A percentile compares a stretch with the other conserved stretches of the same genome.
These are phyloP conservation scores for Naumovozyma castellii DNA, from an alignment of 805 yeast genomes.

Conservation along the genomic window DNA sequence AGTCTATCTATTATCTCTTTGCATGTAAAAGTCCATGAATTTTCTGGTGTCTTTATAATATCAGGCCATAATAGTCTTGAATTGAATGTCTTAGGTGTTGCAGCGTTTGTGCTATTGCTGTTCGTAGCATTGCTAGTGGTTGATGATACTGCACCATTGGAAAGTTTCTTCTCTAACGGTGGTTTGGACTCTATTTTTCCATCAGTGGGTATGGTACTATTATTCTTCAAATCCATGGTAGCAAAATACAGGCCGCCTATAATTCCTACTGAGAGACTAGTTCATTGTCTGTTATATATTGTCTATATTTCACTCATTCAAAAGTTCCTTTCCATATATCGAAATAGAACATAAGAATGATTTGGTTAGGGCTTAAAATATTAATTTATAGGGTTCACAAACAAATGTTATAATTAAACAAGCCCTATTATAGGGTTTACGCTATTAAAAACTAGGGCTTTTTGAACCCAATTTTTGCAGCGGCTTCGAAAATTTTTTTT, in stretches of 20 bases:
- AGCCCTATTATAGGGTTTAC: no score
- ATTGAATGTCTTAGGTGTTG: conserved; percentile 12
- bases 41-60: conserved; percentile 24
- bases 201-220: neutral
- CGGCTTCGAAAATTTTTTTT: neutral
- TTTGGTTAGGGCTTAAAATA: no score
- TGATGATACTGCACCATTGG: neutral
- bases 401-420: no score
- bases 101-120: neutral
- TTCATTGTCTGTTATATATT: no score
- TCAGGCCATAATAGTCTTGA: conserved; percentile 30
- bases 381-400: no score
- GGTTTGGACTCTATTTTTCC: neutral
- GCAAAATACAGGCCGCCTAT: no score
- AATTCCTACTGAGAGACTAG: no score
- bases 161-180: neutral
- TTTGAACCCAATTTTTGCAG: no score
- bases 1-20: conserved; percentile 25
- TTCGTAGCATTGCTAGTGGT: neutral
- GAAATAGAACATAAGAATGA: no score
- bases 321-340: no score
- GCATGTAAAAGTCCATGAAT: conserved; percentile 25
- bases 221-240: neutral
- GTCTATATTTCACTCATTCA: no score
- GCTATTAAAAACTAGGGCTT: no score